These are phyloP conservation scores for Rhodotorula paludigena DNA, from an alignment of 768 basidiomycete species.

Conservation along the genomic window DNA sequence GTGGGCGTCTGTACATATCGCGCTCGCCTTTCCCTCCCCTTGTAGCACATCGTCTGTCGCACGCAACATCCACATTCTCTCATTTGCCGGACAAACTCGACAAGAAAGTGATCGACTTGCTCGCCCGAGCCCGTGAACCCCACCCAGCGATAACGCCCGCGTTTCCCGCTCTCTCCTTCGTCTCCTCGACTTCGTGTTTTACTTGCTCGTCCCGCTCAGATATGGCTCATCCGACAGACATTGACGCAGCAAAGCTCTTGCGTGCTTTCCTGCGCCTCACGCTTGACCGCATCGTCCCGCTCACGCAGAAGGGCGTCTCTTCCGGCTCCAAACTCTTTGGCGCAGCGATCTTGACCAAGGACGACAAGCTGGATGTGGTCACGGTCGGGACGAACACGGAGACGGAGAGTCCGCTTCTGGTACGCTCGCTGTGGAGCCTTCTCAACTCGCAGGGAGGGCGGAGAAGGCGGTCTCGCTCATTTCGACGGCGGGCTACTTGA, in stretches of 20 bases:
- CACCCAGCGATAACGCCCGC: no score
- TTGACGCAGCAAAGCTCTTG: not conserved
- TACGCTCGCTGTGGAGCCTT: slow-evolving; percentile 7
- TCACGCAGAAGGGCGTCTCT: slow-evolving; percentile 34
- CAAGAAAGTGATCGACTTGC: no score
- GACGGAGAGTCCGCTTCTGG: slow-evolving; percentile 38
- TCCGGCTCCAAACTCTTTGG: slow-evolving; percentile 43
- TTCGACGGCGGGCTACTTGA: no score
- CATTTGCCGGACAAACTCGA: no score
- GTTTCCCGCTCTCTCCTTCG: no score
- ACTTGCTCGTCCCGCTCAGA: not conserved
- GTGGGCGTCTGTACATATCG: no score
- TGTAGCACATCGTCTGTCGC: no score
- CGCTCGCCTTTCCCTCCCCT: no score
- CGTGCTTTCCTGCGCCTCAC: slow-evolving; percentile 35
- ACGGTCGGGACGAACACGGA: slow-evolving; percentile 41
- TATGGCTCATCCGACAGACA: no score
- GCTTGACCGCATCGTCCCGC: slow-evolving; percentile 39
- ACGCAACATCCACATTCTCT: no score
- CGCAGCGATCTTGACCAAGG: slow-evolving; percentile 41
- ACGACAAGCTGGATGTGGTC: slow-evolving; percentile 30
- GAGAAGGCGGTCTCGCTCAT: not conserved
- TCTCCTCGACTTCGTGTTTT: no score
- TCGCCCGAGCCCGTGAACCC: no score
- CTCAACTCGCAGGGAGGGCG: not conserved